A percentile compares a stretch with the other conserved stretches of the same genome.
Conservation (phyloP, 768 basidiomycete species). For the Macrolepiota fuliginosa region DNA sequence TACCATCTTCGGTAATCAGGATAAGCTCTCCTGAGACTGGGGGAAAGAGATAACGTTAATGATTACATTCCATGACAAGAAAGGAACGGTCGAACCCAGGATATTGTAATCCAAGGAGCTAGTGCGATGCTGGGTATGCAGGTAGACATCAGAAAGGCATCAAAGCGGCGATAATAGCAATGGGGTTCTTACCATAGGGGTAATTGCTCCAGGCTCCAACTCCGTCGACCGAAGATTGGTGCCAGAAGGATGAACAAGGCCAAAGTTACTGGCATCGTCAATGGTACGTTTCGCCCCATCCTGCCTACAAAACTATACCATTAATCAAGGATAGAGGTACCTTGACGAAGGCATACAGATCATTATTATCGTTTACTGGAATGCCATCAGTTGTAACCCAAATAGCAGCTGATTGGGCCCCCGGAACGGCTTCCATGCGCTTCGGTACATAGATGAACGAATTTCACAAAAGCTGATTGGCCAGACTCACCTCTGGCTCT, state of each 20-base stretch:
- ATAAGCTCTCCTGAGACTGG: conserved; percentile 55
- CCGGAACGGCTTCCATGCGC: conserved; percentile 33
- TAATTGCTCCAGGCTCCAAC: conserved; percentile 47
- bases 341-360: conserved; percentile 23
- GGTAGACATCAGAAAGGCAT: neutral
- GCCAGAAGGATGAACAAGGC: conserved; percentile 41
- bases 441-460: conserved; percentile 12
- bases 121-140: conserved; percentile 39
- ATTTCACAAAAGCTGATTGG: neutral
- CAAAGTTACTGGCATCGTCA: conserved; percentile 35
- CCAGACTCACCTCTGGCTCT: conserved; percentile 25
- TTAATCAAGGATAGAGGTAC: neutral
- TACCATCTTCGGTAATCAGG: conserved; percentile 55
- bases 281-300: conserved; percentile 46
- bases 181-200: conserved; percentile 41
- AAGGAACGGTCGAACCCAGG: conserved; percentile 35
- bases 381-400: conserved; percentile 49
- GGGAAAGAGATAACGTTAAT: conserved; percentile 9
- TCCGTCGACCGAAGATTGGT: conserved; percentile 53
- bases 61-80: neutral
- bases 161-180: neutral
- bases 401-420: conserved; percentile 34
- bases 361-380: conserved; percentile 57
- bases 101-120: conserved; percentile 63
- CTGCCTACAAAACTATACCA: conserved; percentile 29